These are phyloP conservation scores for Leptographium wingfieldii DNA, from an alignment of 2,329 filamentous ascomycete genomes.

Conservation along the genomic window DNA sequence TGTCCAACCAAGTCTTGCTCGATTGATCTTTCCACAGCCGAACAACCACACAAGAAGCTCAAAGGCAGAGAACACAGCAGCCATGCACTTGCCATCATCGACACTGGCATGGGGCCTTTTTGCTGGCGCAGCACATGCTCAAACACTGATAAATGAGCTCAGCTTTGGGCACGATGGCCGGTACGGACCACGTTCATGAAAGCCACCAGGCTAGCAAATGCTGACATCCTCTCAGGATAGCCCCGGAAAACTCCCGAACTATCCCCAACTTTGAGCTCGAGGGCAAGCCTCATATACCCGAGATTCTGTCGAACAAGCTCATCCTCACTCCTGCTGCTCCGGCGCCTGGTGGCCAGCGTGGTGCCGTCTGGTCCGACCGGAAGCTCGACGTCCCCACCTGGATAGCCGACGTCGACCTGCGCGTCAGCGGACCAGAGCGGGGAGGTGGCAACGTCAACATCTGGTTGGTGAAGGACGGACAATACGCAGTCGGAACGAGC, in stretches of 20 bases:
- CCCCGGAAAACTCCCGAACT: conserved; percentile 39
- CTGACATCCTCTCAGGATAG: conserved; percentile 38
- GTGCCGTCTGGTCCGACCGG: conserved; percentile 66
- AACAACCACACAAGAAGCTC: not conserved
- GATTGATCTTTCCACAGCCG: too few relatives aligned
- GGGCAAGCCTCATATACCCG: conserved; percentile 41
- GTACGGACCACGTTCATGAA: conserved; percentile 24
- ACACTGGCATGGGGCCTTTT: conserved; percentile 11
- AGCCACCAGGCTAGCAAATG: not conserved
- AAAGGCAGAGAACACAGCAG: not conserved
- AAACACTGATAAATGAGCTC: conserved; percentile 57
- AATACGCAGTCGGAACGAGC: conserved; percentile 49
- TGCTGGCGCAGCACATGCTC: conserved; percentile 39
- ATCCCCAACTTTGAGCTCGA: conserved; percentile 43
- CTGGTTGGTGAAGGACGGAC: conserved; percentile 70
- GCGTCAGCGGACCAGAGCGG: conserved; percentile 72
- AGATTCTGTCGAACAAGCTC: conserved; percentile 74
- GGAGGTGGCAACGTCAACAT: conserved; percentile 84
- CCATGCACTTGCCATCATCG: conserved; percentile 10
- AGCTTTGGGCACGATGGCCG: conserved; percentile 64
- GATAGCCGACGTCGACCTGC: conserved; percentile 76
- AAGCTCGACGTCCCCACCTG: conserved; percentile 55
- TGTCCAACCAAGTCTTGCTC: not conserved
- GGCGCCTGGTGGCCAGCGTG: conserved; percentile 72
- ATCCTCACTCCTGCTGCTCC: conserved; percentile 81